A percentile compares a stretch with the other conserved stretches of the same genome.
Evolutionary conservation across 176 grass and related monocot genomes (phyloP).

Genomic region (Oropetium thomaeum): DNA sequence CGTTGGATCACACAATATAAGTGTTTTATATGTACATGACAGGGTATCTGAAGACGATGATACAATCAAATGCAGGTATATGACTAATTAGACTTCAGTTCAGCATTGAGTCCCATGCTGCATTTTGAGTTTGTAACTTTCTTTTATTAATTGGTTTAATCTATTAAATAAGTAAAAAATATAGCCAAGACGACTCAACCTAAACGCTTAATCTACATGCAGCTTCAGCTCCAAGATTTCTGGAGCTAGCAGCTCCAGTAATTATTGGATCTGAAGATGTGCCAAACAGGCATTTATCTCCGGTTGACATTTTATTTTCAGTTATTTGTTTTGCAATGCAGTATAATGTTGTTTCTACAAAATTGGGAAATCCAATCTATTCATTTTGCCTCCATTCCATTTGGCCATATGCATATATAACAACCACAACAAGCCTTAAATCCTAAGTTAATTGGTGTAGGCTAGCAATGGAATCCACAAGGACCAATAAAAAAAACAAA

Average conservation of each 20-base stretch:
- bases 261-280: background rate
- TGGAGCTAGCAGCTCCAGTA: background rate
- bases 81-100: background rate
- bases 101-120: background rate
- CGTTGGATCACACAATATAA: slow-evolving; percentile 61
- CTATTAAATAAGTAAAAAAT: background rate
- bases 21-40: slow-evolving; percentile 62
- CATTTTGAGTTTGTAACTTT: background rate
- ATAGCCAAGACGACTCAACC: background rate
- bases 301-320: background rate
- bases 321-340: slow-evolving; percentile 14
- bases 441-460: too few relatives aligned
- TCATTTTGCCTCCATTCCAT: background rate
- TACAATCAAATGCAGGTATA: slow-evolving; percentile 71
- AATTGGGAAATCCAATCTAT: background rate
- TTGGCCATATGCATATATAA: too few relatives aligned
- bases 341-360: background rate
- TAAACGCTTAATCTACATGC: background rate
- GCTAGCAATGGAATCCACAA: too few relatives aligned
- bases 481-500: too few relatives aligned
- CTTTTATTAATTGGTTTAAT: background rate
- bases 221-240: background rate
- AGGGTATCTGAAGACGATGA: slow-evolving; percentile 67
- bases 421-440: too few relatives aligned
- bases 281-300: background rate